These are phyloP conservation scores for Magnaporthiopsis incrustans DNA, from an alignment of 2,329 filamentous ascomycete genomes.

Conservation along the genomic window DNA sequence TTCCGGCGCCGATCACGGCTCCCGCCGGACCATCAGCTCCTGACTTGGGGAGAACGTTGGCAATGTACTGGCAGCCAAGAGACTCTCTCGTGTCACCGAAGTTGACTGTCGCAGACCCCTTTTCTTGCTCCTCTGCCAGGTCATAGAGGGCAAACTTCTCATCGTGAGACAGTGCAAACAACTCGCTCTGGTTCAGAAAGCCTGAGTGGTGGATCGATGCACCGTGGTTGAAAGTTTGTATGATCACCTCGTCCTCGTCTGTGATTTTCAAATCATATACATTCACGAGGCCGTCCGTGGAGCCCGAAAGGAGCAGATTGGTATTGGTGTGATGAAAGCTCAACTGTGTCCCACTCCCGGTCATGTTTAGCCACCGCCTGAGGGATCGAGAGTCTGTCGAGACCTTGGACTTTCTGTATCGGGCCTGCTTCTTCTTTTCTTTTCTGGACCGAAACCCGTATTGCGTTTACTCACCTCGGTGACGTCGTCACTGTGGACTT, in stretches of 20 bases:
- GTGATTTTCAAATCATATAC: slow-evolving; percentile 62
- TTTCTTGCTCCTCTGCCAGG: slow-evolving; percentile 54
- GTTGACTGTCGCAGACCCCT: slow-evolving; percentile 44
- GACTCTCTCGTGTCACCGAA: slow-evolving; percentile 62
- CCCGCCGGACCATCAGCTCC: slow-evolving; percentile 34
- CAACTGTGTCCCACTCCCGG: slow-evolving; percentile 29
- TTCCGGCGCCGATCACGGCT: slow-evolving; percentile 56
- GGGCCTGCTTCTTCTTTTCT: neutral
- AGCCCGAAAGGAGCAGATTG: slow-evolving; percentile 62
- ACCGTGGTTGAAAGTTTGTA: slow-evolving; percentile 71
- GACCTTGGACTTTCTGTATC: neutral
- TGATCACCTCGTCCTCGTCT: slow-evolving; percentile 70
- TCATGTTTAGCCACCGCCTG: neutral
- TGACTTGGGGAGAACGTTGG: slow-evolving; percentile 54
- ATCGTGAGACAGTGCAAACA: slow-evolving; percentile 70
- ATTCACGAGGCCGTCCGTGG: slow-evolving; percentile 73
- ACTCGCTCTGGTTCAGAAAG: slow-evolving; percentile 56
- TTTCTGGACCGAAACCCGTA: neutral
- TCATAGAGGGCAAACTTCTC: slow-evolving; percentile 70
- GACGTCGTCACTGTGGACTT: slow-evolving; percentile 61
- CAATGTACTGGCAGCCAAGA: slow-evolving; percentile 67
- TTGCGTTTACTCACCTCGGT: slow-evolving; percentile 38
- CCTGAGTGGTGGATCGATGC: slow-evolving; percentile 68
- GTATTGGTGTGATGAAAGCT: slow-evolving; percentile 53
- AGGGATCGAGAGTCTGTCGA: neutral